Base-by-base conservation (phyloP, 2,329 filamentous ascomycete species). In the Pseudogymnoascus pannorum region DNA sequence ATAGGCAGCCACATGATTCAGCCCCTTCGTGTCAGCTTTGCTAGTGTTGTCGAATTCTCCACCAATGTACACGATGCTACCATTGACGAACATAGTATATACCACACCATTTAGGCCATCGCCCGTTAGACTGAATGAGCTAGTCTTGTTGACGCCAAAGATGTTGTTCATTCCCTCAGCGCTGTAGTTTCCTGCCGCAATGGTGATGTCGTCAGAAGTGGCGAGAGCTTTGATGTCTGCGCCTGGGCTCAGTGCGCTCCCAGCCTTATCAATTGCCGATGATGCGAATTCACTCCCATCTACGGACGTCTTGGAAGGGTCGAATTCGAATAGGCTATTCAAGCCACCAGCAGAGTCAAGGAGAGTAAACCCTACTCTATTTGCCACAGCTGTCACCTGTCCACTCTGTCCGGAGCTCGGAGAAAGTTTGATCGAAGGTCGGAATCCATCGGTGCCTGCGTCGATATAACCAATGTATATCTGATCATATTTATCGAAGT, bases 401-500 rank as follows among this genome's bases (percentile, higher is more conserved):
- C 79, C 75, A 11, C 75, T 75, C 73, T 92, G 88, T 38, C 83
- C 86, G 31, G 81, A 72, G 20, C 85, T 77, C 4, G 93, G 89
- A 0, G 85, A 81, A 48, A 99, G 77, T 0, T 89, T 96, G 59
- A 99, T 86, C 4, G 84, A 84, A 12, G 93, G 91, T 42, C 86
- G 86, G 78, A 97, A 97, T 18, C 81, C 82, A 64, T 77, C 78
- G 8, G 84, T 87, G 60, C 83, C 86, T 60, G 87, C 86, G 71
- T 97, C 91, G 60, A 99, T 85, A 66, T 86, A 86, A 54, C 92
- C 94, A 66, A 87, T 88, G 75, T 92, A 96, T 62, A 99, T 86
- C 67, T 90, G 87, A 71, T 99, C 94, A 71, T 96, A 97, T 75
- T 99, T 99, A 78, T 97, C 93, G 73, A 87, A 95, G 72, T 95